phyloP scores from a whole-genome alignment of 1,139 yeast species.

The Diutina sp. region DNA sequence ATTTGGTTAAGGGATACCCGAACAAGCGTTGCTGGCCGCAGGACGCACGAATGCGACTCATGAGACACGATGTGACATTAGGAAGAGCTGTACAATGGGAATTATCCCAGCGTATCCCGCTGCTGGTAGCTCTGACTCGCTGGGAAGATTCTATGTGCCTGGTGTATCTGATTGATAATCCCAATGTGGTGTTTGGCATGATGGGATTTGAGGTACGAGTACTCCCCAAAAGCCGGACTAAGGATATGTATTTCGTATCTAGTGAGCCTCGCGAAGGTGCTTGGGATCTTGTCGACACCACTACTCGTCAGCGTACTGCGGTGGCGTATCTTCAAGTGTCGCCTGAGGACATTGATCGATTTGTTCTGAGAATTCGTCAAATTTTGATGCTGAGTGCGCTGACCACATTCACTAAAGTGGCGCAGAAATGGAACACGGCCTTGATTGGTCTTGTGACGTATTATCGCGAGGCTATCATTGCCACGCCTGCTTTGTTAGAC shows the following conservation, averaged over 20 bases:
- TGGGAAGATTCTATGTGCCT: slow-evolving; percentile 83
- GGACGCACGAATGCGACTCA: slow-evolving; percentile 80
- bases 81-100: slow-evolving; percentile 95
- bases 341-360: slow-evolving; percentile 64
- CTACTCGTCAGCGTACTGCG: slow-evolving; percentile 78
- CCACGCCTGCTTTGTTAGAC: slow-evolving; percentile 72
- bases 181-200: slow-evolving; percentile 79
- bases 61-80: slow-evolving; percentile 83
- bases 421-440: slow-evolving; percentile 94
- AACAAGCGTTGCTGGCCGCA: slow-evolving; percentile 93
- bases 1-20: slow-evolving; percentile 76
- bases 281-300: slow-evolving; percentile 73
- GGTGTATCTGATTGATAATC: slow-evolving; percentile 82
- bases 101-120: slow-evolving; percentile 64
- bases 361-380: slow-evolving; percentile 78
- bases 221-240: slow-evolving; percentile 58
- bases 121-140: slow-evolving; percentile 53
- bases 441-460: slow-evolving; percentile 77
- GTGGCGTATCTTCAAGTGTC: slow-evolving; percentile 80
- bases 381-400: slow-evolving; percentile 94
- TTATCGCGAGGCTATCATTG: slow-evolving; percentile 83
- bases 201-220: slow-evolving; percentile 92
- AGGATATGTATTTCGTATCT: slow-evolving; percentile 27
- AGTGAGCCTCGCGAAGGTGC: slow-evolving; percentile 50
- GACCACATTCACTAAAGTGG: slow-evolving; percentile 88